Evolutionary conservation across 75 land plant species (phyloP).

Genomic region (Cunninghamia lanceolata): DNA sequence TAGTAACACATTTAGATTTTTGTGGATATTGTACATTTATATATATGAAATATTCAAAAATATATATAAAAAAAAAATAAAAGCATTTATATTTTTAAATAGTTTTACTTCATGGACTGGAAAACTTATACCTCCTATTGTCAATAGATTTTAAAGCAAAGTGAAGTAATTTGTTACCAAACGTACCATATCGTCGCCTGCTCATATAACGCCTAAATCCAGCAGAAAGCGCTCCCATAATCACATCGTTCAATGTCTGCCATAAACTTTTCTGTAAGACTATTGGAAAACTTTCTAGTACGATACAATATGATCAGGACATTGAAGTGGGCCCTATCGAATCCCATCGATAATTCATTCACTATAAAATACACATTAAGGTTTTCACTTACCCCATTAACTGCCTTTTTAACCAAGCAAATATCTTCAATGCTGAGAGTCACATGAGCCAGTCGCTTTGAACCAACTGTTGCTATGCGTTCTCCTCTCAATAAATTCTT

Average conservation of each 20-base stretch:
- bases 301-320: background rate
- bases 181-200: background rate
- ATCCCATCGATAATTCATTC: too few species aligned
- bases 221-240: conserved; percentile 4
- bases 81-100: background rate
- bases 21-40: background rate
- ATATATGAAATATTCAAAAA: too few species aligned
- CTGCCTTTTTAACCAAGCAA: background rate
- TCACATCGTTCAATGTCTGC: conserved; percentile 1
- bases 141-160: too few species aligned
- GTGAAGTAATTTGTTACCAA: background rate
- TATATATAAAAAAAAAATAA: too few species aligned
- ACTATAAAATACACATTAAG: too few species aligned
- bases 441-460: conserved; percentile 1
- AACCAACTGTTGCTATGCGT: too few species aligned
- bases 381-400: background rate
- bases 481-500: background rate
- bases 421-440: conserved; percentile 2
- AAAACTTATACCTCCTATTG: too few species aligned
- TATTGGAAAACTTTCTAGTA: background rate
- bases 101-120: too few species aligned
- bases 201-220: background rate
- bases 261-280: background rate
- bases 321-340: background rate
- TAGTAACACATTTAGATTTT: background rate